A percentile compares a stretch with the other conserved stretches of the same genome.
phyloP scores from a whole-genome alignment of 352 stramenopile genomes.

The Pelagophyceae sp. region DNA sequence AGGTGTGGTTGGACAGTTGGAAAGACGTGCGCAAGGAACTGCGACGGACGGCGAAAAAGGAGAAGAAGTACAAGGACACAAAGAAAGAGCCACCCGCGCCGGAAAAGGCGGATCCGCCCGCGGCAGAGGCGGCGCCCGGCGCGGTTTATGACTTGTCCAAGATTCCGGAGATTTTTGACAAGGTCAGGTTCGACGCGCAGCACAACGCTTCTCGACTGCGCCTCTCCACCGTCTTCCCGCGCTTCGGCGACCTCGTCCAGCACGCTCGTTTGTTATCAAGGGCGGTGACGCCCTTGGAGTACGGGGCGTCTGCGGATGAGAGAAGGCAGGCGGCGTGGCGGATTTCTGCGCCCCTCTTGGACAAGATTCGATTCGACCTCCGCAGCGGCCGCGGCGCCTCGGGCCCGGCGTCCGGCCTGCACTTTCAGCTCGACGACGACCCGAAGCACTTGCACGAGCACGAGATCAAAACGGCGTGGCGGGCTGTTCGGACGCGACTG shows the following conservation, averaged over 20 bases:
- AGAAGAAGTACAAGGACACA: slow-evolving; percentile 61
- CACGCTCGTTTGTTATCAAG: slow-evolving; percentile 86
- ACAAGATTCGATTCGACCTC: slow-evolving; percentile 88
- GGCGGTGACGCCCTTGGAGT: slow-evolving; percentile 95
- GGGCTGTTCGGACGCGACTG: slow-evolving; percentile 89
- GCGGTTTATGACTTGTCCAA: slow-evolving; percentile 83
- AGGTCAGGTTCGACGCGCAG: slow-evolving; percentile 92
- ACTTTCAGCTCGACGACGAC: slow-evolving; percentile 41
- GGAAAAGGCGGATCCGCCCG: too few relatives aligned
- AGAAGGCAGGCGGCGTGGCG: slow-evolving; percentile 89
- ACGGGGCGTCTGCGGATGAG: slow-evolving; percentile 71
- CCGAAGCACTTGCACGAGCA: slow-evolving; percentile 74
- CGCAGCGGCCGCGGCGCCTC: slow-evolving; percentile 7
- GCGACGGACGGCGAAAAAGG: slow-evolving; percentile 78
- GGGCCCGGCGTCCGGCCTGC: slow-evolving; percentile 16
- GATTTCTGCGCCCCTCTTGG: slow-evolving; percentile 89
- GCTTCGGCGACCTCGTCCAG: slow-evolving; percentile 65
- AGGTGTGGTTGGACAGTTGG: slow-evolving; percentile 51
- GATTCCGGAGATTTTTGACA: slow-evolving; percentile 95
- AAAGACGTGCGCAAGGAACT: slow-evolving; percentile 80
- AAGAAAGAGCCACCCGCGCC: too few relatives aligned
- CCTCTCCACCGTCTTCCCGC: slow-evolving; percentile 67
- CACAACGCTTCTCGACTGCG: slow-evolving; percentile 75
- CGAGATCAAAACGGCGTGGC: slow-evolving; percentile 89
- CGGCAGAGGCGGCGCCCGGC: slow-evolving; percentile 47